A percentile compares a stretch with the other conserved stretches of the same genome.
Conservation (phyloP, 345 rosid species). For the Arabis alpina region DNA sequence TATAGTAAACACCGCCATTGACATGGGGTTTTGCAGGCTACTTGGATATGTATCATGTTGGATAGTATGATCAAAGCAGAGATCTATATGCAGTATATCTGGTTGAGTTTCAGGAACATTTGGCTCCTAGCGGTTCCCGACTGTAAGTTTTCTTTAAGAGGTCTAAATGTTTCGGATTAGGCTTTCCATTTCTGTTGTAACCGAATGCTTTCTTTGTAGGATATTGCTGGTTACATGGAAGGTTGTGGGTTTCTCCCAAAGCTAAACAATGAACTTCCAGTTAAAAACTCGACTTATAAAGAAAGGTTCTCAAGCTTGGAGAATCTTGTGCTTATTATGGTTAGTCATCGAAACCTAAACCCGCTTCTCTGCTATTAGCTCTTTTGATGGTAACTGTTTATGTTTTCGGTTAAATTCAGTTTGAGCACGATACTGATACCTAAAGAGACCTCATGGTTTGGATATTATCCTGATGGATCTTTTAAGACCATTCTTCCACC, state of each 20-base stretch:
- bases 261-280: constrained; percentile 62
- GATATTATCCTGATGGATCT: constrained; percentile 77
- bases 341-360: constrained; percentile 34
- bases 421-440: constrained; percentile 78
- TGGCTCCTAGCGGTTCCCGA: constrained; percentile 89
- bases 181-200: constrained; percentile 14
- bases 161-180: not conserved
- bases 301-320: constrained; percentile 67
- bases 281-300: constrained; percentile 70
- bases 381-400: constrained; percentile 5
- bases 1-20: not conserved
- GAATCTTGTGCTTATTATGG: constrained; percentile 80
- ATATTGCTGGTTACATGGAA: constrained; percentile 49
- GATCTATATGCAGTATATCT: constrained; percentile 56
- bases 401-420: constrained; percentile 54
- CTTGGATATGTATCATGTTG: constrained; percentile 62
- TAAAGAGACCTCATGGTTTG: constrained; percentile 84
- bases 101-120: constrained; percentile 74
- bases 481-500: constrained; percentile 59
- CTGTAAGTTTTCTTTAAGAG: constrained; percentile 52
- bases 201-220: constrained; percentile 33
- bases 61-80: constrained; percentile 63
- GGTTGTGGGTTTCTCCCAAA: constrained; percentile 76
- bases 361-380: not conserved
- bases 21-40: constrained; percentile 47